These are phyloP conservation scores for Penicillium sp. DNA, from an alignment of 2,329 filamentous ascomycete genomes.

Conservation along the genomic window DNA sequence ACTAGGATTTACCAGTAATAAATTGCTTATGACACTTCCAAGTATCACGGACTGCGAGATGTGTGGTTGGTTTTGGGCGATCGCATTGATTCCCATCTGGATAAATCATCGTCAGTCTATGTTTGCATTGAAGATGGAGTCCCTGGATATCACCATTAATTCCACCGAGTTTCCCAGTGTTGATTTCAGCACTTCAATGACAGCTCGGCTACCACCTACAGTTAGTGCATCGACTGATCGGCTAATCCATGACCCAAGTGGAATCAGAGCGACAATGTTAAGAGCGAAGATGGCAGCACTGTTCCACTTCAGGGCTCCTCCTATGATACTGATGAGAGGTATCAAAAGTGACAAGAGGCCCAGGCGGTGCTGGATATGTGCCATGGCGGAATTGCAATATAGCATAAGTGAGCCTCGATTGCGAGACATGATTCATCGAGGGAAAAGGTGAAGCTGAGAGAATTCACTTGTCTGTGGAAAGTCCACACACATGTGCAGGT, in stretches of 20 bases:
- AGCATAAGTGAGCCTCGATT: not conserved
- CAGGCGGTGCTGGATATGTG: not conserved
- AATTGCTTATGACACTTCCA: slow-evolving; percentile 79
- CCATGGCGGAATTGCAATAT: not conserved
- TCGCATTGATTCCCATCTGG: slow-evolving; percentile 60
- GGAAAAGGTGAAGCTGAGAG: not conserved
- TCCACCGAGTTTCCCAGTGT: slow-evolving; percentile 84
- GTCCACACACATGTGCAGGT: not conserved
- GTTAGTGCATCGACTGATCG: slow-evolving; percentile 83
- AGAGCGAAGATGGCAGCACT: slow-evolving; percentile 68
- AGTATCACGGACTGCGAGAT: slow-evolving; percentile 86
- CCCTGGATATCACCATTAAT: slow-evolving; percentile 63
- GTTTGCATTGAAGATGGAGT: not conserved
- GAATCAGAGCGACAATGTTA: slow-evolving; percentile 85
- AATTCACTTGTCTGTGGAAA: not conserved
- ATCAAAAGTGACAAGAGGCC: slow-evolving; percentile 70
- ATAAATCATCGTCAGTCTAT: not conserved
- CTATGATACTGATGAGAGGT: slow-evolving; percentile 69
- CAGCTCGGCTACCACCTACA: slow-evolving; percentile 60
- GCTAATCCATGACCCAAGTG: slow-evolving; percentile 73
- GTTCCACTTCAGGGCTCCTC: slow-evolving; percentile 61
- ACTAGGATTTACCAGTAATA: slow-evolving; percentile 62
- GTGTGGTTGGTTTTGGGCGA: slow-evolving; percentile 66
- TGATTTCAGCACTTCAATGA: slow-evolving; percentile 80
- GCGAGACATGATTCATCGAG: not conserved